phyloP scores from a whole-genome alignment of 306 rosid genomes.

The Boehmeria nivea region DNA sequence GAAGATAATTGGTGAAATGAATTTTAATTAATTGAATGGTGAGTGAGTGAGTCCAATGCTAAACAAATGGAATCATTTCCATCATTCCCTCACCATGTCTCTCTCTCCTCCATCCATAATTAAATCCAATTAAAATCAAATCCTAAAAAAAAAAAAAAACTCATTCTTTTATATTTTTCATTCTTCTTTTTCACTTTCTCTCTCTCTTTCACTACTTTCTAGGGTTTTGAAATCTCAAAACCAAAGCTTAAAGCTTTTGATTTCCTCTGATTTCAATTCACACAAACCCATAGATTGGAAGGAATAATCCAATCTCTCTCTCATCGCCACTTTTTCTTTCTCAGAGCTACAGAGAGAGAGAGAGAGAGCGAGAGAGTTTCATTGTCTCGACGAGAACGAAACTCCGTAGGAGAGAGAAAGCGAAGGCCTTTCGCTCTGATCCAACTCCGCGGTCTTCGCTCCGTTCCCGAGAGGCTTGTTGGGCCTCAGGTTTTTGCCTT shows the following conservation, averaged over 20 bases:
- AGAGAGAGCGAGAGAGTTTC: no score
- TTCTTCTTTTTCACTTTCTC: constrained; percentile 14
- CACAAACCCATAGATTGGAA: constrained; percentile 30
- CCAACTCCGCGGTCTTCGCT: constrained; percentile 40
- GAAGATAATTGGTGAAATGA: neutral
- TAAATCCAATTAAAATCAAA: neutral
- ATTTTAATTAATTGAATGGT: neutral
- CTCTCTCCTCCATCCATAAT: constrained; percentile 37
- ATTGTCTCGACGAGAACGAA: no score
- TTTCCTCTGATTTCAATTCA: constrained; percentile 30
- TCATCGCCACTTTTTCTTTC: constrained; percentile 21
- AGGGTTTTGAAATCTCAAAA: constrained; percentile 68
- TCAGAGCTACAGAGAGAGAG: no score
- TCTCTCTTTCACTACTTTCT: constrained; percentile 40
- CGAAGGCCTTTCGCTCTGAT: no score
- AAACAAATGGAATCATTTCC: no score
- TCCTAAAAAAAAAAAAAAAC: no score
- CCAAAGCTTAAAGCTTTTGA: constrained; percentile 47
- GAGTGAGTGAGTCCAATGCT: no score
- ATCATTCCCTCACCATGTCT: constrained; percentile 41
- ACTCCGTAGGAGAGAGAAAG: constrained; percentile 10
- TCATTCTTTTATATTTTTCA: no score
- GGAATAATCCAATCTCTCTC: constrained; percentile 20
- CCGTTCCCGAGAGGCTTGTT: constrained; percentile 30
- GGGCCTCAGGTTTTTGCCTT: neutral